These are phyloP conservation scores for Phytophthora agathidicida DNA, from an alignment of 352 stramenopile genomes.

Conservation along the genomic window DNA sequence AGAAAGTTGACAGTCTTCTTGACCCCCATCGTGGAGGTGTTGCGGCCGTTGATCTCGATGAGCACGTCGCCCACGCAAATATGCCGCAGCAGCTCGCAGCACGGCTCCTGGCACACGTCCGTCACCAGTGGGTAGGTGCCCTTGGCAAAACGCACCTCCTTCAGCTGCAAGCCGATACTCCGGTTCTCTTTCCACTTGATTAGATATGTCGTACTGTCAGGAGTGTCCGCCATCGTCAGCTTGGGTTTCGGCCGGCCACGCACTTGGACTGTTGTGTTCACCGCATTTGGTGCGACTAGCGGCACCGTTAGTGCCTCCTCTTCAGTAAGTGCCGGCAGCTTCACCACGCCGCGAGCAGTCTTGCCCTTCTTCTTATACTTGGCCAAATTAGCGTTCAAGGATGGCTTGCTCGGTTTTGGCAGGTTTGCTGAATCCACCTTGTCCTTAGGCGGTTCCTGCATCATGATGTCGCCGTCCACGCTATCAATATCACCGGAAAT, in stretches of 20 bases:
- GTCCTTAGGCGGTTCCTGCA: conserved; percentile 39
- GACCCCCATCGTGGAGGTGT: conserved; percentile 88
- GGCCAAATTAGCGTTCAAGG: conserved; percentile 62
- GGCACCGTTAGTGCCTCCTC: conserved; percentile 73
- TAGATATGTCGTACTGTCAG: conserved; percentile 84
- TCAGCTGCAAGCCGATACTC: conserved; percentile 86
- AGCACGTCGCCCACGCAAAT: conserved; percentile 87
- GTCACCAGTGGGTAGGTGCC: conserved; percentile 82
- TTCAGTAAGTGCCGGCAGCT: conserved; percentile 72
- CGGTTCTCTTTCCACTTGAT: conserved; percentile 90
- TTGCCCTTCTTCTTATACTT: conserved; percentile 86
- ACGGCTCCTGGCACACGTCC: conserved; percentile 84
- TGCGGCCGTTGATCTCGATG: conserved; percentile 89
- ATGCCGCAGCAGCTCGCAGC: conserved; percentile 83
- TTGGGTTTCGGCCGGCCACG: conserved; percentile 79
- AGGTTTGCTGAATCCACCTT: conserved; percentile 29
- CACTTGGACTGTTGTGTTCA: conserved; percentile 88
- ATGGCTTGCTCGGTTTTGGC: conserved; percentile 46
- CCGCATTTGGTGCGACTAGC: conserved; percentile 74
- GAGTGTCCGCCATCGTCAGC: conserved; percentile 77
- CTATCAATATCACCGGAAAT: conserved; percentile 65
- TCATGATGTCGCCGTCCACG: conserved; percentile 62
- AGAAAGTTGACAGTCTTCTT: conserved; percentile 91
- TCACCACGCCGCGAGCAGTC: conserved; percentile 59
- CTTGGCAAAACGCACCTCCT: conserved; percentile 80